phyloP scores from a whole-genome alignment of 306 rosid species.

The Lablab purpureus region DNA sequence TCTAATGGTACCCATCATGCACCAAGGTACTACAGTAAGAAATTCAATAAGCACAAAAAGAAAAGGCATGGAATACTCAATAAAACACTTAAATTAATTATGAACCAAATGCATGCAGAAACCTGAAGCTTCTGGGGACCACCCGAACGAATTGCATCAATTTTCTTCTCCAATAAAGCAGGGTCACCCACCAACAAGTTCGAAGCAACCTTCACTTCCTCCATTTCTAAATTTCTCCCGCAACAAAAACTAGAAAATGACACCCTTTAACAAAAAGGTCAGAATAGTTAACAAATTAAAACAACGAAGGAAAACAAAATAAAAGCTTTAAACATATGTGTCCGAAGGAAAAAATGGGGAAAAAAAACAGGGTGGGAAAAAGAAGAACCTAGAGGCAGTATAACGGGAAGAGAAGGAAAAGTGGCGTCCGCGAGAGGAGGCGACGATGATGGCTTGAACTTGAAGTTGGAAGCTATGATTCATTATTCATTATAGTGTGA shows the following conservation, averaged over 20 bases:
- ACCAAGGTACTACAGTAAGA: not conserved
- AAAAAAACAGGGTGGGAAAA: not conserved
- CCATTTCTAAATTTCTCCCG: slow-evolving; percentile 55
- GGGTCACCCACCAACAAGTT: slow-evolving; percentile 54
- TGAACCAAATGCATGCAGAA: not conserved
- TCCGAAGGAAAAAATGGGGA: not conserved
- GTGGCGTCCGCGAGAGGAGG: slow-evolving; percentile 25
- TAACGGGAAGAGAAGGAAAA: slow-evolving; percentile 30
- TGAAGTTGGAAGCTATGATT: slow-evolving; percentile 51
- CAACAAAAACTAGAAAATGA: slow-evolving; percentile 46
- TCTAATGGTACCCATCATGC: not conserved
- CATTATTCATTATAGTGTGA: slow-evolving; percentile 53
- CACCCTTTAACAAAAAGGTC: slow-evolving; percentile 36
- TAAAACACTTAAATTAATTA: not conserved
- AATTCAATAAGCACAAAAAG: not conserved
- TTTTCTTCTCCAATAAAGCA: slow-evolving; percentile 54
- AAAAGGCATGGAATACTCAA: not conserved
- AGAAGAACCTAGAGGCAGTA: slow-evolving; percentile 48
- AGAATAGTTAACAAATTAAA: not conserved
- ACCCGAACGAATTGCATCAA: slow-evolving; percentile 60
- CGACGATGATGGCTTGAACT: slow-evolving; percentile 40
- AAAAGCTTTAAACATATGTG: not conserved
- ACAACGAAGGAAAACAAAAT: not conserved
- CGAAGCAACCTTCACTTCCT: slow-evolving; percentile 34
- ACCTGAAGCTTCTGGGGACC: slow-evolving; percentile 81